phyloP scores from a whole-genome alignment of 768 basidiomycete genomes.

The Naganishia kalamii region DNA sequence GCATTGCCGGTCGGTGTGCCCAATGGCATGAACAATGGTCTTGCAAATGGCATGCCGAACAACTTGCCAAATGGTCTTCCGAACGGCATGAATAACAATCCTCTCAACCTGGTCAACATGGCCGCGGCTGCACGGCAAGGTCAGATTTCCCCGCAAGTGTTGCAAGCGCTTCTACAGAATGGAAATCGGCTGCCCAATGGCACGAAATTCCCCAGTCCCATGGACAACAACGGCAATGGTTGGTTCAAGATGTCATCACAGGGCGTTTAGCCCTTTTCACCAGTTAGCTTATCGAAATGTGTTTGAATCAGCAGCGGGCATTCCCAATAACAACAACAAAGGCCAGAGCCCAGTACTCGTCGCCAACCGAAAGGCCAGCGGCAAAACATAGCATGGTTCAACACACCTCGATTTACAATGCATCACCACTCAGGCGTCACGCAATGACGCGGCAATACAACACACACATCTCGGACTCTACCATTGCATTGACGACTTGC shows the following conservation, averaged over 20 bases:
- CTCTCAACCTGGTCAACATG: conserved; percentile 13
- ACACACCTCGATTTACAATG: not conserved
- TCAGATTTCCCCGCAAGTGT: conserved; percentile 15
- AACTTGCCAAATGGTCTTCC: not conserved
- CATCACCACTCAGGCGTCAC: not conserved
- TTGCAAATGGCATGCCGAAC: not conserved
- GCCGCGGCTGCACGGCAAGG: conserved; percentile 19
- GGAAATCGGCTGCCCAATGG: not conserved
- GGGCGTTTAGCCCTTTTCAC: conserved; percentile 13
- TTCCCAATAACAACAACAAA: not conserved
- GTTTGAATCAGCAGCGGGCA: conserved; percentile 15
- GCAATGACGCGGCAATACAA: not conserved
- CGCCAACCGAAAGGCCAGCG: not conserved
- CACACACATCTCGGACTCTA: not conserved
- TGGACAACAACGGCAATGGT: conserved; percentile 20
- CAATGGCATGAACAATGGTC: not conserved
- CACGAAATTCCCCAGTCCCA: conserved; percentile 4
- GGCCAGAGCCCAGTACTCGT: not conserved
- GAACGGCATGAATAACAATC: conserved; percentile 8
- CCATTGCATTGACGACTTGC: conserved; percentile 7
- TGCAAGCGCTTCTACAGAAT: conserved; percentile 9
- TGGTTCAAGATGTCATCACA: conserved; percentile 16
- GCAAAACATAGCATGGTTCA: not conserved
- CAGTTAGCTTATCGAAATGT: conserved; percentile 16
- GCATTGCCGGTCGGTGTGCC: conserved; percentile 4